Evolutionary conservation across 1,284 basidiomycete species (phyloP), one percentile per base, ranked within the genome.

Genomic region (Rhodotorula sp.): DNA sequence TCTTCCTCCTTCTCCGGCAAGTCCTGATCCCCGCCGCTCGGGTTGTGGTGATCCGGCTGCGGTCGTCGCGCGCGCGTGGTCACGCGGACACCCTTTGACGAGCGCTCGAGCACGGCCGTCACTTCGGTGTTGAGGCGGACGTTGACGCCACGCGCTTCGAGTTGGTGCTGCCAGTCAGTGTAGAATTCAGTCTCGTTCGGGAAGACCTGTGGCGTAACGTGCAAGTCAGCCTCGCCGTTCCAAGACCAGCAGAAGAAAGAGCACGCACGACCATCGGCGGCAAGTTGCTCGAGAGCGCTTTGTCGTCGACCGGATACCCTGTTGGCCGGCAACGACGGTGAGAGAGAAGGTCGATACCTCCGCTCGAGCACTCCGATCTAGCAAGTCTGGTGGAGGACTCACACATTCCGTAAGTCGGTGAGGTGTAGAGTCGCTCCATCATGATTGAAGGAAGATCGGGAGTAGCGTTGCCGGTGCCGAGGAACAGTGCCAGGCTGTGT

Each of bases 371-470:
- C n/a, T 12, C 3, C 29, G 37, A 51, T 15, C 17, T 26, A 10
- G 22, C 6, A 3, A n/a, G 7, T 2, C 30, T 49, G 67, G 67
- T 64, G 33, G 12, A 10, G 1, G 15, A 70, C 75, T 55, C 51
- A 78, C 81, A 82, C 81, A 82, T 82, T 26, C 82, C 82, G 66
- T 82, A 83, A 0, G 81, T 83, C 0, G 82, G 82, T 2, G 80
- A 81, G 24, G 81, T 83, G 73, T 81, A 82, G 1, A 83, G 77
- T 18, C 82, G 76, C 72, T 83, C 82, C 79, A 83, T 80, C 79
- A 83, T 82, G 70, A 82, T 75, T 3, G 80, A 76, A 0, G 82
- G 81, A 0, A 83, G 72, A 62, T 82, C 76, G 29, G 82, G 82
- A 1, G 82, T 83, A 0, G 81, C 81, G 61, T 83, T 82, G 44